A percentile compares a stretch with the other conserved stretches of the same genome.
These are phyloP conservation scores for Sporothrix curviconia DNA, from an alignment of 2,329 filamentous ascomycete genomes.

Conservation along the genomic window DNA sequence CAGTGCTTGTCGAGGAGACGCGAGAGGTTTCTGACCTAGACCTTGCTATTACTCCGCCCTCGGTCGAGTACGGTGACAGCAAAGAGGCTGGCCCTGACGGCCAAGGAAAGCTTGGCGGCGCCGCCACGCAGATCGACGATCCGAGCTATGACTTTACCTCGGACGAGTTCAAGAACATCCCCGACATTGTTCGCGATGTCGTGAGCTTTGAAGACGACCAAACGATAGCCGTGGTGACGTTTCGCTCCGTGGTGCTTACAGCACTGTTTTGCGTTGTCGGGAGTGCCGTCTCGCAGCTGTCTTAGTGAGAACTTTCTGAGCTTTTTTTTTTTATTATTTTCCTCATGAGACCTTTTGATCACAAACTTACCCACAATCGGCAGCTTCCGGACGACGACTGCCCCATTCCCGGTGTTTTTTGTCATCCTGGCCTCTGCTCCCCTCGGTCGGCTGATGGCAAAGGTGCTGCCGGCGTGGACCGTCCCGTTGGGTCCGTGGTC, in stretches of 20 bases:
- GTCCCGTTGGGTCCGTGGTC: constrained; percentile 17
- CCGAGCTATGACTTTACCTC: background rate
- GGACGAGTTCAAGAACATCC: constrained; percentile 11
- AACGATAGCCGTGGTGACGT: constrained; percentile 17
- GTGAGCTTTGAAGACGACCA: constrained; percentile 21
- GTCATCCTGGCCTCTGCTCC: constrained; percentile 20
- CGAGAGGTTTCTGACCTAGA: background rate
- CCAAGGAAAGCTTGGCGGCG: background rate
- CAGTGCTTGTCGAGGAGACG: background rate
- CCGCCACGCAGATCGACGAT: background rate
- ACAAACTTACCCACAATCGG: background rate
- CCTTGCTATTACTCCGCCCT: background rate
- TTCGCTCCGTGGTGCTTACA: constrained; percentile 19
- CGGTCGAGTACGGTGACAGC: background rate
- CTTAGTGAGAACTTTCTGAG: constrained; percentile 2
- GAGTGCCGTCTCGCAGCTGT: constrained; percentile 17
- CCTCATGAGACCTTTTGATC: no score
- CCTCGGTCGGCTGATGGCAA: constrained; percentile 18
- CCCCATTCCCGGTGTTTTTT: constrained; percentile 20
- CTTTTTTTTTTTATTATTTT: background rate
- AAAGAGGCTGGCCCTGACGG: background rate
- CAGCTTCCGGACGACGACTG: constrained; percentile 18
- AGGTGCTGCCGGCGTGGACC: constrained; percentile 16
- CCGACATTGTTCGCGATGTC: constrained; percentile 20
- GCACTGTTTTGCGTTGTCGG: constrained; percentile 18